Percentiles rank a stretch among this genome's conserved stretches.
Conservation (phyloP, 768 basidiomycete species). For the Tricholoma hemisulphureum region DNA sequence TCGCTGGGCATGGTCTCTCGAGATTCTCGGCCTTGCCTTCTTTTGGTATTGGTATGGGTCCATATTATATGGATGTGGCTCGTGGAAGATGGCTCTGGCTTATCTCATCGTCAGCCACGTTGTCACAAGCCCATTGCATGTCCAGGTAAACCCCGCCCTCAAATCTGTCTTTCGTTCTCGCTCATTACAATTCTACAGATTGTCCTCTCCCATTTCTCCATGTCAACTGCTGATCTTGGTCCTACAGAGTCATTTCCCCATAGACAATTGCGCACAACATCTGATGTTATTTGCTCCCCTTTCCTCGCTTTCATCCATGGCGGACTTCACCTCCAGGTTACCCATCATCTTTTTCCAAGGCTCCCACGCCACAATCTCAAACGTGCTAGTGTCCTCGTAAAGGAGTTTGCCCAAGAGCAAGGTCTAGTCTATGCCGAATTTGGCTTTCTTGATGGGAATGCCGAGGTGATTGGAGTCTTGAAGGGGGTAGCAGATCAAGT, state of each 20-base stretch:
- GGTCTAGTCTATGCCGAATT: constrained; percentile 89
- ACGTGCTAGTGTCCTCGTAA: constrained; percentile 79
- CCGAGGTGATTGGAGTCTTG: constrained; percentile 79
- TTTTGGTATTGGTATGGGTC: constrained; percentile 89
- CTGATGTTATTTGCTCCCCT: constrained; percentile 87
- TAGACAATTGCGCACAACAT: constrained; percentile 95
- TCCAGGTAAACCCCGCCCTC: too few relatives aligned
- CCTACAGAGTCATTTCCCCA: constrained; percentile 89
- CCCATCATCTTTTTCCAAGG: constrained; percentile 95
- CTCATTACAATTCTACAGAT: constrained; percentile 49
- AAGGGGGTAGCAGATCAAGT: constrained; percentile 86
- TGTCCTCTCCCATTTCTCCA: constrained; percentile 95
- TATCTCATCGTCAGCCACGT: constrained; percentile 86
- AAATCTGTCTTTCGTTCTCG: background rate
- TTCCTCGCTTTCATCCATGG: constrained; percentile 90
- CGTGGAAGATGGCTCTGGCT: constrained; percentile 63
- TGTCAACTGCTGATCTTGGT: constrained; percentile 90
- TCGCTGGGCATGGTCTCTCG: constrained; percentile 75
- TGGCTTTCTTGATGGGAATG: constrained; percentile 84
- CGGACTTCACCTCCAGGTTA: constrained; percentile 96
- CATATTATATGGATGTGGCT: constrained; percentile 68
- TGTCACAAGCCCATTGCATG: constrained; percentile 86
- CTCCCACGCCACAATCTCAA: constrained; percentile 91
- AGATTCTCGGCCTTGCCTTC: constrained; percentile 70
- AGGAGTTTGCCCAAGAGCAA: constrained; percentile 83